Percentiles rank a stretch among this genome's conserved stretches.
phyloP scores from a whole-genome alignment of 352 stramenopile genomes.

The Globisporangium paddicum region DNA sequence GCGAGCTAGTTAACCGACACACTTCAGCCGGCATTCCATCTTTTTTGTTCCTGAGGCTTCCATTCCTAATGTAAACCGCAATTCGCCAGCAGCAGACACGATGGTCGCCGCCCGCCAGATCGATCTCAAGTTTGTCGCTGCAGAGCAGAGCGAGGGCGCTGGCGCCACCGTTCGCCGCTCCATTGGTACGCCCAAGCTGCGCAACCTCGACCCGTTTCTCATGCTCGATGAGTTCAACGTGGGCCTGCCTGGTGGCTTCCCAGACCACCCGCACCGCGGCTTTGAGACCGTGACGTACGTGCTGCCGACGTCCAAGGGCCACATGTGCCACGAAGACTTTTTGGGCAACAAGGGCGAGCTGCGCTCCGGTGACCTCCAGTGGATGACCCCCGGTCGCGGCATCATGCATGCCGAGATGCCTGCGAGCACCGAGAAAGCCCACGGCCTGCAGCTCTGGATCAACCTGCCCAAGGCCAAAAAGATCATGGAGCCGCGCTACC shows the following conservation, averaged over 20 bases:
- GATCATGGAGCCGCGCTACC: constrained; percentile 42
- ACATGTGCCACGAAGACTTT: constrained; percentile 88
- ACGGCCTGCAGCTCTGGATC: constrained; percentile 34
- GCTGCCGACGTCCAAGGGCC: constrained; percentile 60
- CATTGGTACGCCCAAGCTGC: constrained; percentile 41
- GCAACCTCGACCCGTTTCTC: constrained; percentile 48
- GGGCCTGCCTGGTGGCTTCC: constrained; percentile 75
- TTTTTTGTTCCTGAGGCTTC: too few relatives aligned
- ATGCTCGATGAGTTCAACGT: constrained; percentile 60
- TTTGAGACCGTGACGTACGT: constrained; percentile 93
- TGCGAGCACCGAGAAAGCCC: constrained; percentile 8
- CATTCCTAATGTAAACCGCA: too few relatives aligned
- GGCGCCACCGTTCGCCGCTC: constrained; percentile 54
- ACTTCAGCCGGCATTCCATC: too few relatives aligned
- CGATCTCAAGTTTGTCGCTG: constrained; percentile 31
- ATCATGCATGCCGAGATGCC: constrained; percentile 33
- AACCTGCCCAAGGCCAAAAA: constrained; percentile 34
- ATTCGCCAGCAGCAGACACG: neutral
- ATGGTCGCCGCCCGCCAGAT: neutral
- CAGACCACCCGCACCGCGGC: constrained; percentile 87
- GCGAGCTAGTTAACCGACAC: too few relatives aligned
- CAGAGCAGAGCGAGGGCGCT: constrained; percentile 47
- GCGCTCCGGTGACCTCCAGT: constrained; percentile 44
- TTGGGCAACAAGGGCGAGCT: constrained; percentile 48
- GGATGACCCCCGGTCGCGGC: constrained; percentile 49